phyloP scores from a whole-genome alignment of 768 basidiomycete species.

The Lentinula sp. region DNA sequence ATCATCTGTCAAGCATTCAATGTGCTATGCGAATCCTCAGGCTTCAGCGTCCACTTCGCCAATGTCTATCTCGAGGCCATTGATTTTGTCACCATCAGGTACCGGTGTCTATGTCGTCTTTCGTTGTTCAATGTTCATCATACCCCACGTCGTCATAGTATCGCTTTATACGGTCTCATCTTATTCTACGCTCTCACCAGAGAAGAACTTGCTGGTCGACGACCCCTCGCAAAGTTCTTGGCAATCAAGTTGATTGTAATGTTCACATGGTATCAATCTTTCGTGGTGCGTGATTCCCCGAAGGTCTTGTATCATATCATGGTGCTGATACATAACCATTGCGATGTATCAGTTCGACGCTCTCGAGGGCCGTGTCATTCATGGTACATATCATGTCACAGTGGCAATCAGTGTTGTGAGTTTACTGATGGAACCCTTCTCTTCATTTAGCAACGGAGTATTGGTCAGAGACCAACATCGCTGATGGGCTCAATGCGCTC shows the following conservation, averaged over 20 bases:
- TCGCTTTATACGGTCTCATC: constrained; percentile 83
- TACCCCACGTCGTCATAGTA: constrained; percentile 27
- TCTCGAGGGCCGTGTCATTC: constrained; percentile 64
- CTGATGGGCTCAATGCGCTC: constrained; percentile 79
- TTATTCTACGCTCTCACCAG: constrained; percentile 79
- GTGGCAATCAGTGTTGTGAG: no score
- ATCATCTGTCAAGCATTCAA: constrained; percentile 68
- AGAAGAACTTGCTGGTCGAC: constrained; percentile 66
- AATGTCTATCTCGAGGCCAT: constrained; percentile 64
- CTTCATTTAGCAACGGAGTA: constrained; percentile 50
- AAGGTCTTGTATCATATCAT: not conserved
- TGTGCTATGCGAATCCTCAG: constrained; percentile 63
- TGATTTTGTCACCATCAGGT: constrained; percentile 83
- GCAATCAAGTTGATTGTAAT: constrained; percentile 83
- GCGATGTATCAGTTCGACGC: constrained; percentile 44
- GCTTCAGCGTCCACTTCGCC: constrained; percentile 57
- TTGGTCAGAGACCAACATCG: constrained; percentile 82
- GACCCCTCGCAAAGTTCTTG: constrained; percentile 82
- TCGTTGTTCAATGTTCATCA: not conserved
- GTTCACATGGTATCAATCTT: constrained; percentile 84
- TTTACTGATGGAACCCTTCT: not conserved
- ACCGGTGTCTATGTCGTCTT: constrained; percentile 7
- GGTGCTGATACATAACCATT: constrained; percentile 4
- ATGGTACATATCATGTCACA: constrained; percentile 28
- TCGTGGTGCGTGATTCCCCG: constrained; percentile 43